A percentile compares a stretch with the other conserved stretches of the same genome.
phyloP scores from a whole-genome alignment of 768 basidiomycete species.

The Rhodosporidiobolus sp. region DNA sequence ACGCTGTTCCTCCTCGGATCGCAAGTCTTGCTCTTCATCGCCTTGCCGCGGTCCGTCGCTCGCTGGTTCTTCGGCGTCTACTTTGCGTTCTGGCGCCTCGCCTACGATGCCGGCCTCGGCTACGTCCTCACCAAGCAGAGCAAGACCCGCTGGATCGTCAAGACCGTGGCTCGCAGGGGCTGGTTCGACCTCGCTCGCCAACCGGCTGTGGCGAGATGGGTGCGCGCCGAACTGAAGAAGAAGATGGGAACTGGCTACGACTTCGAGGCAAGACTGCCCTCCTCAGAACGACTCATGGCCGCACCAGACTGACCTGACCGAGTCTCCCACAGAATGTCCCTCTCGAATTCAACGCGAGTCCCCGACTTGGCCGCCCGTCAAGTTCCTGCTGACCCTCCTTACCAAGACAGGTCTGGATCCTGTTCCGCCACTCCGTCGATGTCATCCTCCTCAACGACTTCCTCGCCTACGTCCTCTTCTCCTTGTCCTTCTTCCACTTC shows the following conservation, averaged over 20 bases:
- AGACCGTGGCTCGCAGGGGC: constrained; percentile 68
- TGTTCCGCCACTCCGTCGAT: constrained; percentile 94
- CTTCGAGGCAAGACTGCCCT: constrained; percentile 76
- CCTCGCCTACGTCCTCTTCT: constrained; percentile 89
- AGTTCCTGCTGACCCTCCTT: background rate
- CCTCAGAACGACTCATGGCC: too few species aligned
- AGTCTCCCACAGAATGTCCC: constrained; percentile 17
- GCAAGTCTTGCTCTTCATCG: constrained; percentile 69
- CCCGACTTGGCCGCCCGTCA: background rate
- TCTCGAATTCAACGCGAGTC: constrained; percentile 29
- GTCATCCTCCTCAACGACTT: constrained; percentile 96
- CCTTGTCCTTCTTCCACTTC: constrained; percentile 74
- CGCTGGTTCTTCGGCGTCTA: constrained; percentile 77
- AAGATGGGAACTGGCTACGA: constrained; percentile 95
- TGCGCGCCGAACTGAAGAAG: constrained; percentile 73
- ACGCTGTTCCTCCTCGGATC: constrained; percentile 74
- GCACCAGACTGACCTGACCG: too few species aligned
- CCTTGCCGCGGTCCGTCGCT: constrained; percentile 59
- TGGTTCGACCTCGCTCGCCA: constrained; percentile 78
- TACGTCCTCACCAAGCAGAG: constrained; percentile 93
- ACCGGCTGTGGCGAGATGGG: constrained; percentile 63
- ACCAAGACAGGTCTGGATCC: constrained; percentile 72
- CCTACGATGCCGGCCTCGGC: constrained; percentile 89
- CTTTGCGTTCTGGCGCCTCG: constrained; percentile 87
- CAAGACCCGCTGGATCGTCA: constrained; percentile 90